phyloP scores from a whole-genome alignment of 2,329 filamentous ascomycete species.

The Colletotrichum simmondsii region DNA sequence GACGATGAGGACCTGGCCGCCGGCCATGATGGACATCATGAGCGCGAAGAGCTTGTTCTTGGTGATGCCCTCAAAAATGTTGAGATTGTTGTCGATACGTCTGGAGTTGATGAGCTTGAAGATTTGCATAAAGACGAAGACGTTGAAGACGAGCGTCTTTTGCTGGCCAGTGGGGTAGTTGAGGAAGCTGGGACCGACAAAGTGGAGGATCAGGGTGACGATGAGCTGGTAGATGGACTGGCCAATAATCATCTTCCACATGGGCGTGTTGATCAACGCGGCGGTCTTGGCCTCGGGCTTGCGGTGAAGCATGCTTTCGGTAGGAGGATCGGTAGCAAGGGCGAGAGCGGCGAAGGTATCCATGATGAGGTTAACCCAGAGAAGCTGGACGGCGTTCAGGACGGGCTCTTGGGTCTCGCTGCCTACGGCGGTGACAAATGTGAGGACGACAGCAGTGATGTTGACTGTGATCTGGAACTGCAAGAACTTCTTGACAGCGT shows the following conservation, averaged over 20 bases:
- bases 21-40: conserved; percentile 78
- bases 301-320: conserved; percentile 73
- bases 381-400: conserved; percentile 80
- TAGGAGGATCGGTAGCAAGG: conserved; percentile 79
- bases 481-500: conserved; percentile 73
- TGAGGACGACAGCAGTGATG: conserved; percentile 82
- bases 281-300: conserved; percentile 81
- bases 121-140: conserved; percentile 88
- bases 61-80: conserved; percentile 77
- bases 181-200: conserved; percentile 62
- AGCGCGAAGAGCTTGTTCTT: conserved; percentile 77
- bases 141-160: conserved; percentile 81
- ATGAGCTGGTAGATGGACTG: conserved; percentile 82
- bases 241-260: conserved; percentile 93
- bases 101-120: conserved; percentile 83
- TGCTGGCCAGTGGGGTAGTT: conserved; percentile 57
- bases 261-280: conserved; percentile 77
- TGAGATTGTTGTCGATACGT: conserved; percentile 79
- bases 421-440: conserved; percentile 81
- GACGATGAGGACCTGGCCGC: conserved; percentile 77
- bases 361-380: conserved; percentile 90
- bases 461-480: conserved; percentile 79
- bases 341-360: conserved; percentile 85
- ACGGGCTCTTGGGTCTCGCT: conserved; percentile 72
- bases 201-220: conserved; percentile 78